Evolutionary conservation across 805 yeast genomes (phyloP).

Genomic region (Torulaspora gathmanii): DNA sequence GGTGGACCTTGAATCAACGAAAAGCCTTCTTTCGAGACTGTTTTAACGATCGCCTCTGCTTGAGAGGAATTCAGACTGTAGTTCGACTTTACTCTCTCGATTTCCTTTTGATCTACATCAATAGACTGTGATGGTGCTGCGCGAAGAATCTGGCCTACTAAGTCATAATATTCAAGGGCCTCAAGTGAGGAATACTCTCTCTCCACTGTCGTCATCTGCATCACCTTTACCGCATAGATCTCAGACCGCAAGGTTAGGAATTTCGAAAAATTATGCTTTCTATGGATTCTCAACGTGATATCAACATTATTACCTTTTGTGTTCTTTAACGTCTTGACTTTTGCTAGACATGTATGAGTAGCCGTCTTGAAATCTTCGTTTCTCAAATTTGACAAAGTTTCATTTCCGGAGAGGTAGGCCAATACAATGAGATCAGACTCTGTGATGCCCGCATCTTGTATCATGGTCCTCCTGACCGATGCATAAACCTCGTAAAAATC

Average conservation of each 20-base stretch:
- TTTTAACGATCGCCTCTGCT: slow-evolving; percentile 79
- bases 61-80: slow-evolving; percentile 80
- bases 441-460: slow-evolving; percentile 50
- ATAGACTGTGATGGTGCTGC: slow-evolving; percentile 50
- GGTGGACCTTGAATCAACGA: slow-evolving; percentile 98
- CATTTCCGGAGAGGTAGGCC: slow-evolving; percentile 45
- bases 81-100: slow-evolving; percentile 41
- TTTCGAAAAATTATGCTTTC: slow-evolving; percentile 43
- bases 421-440: slow-evolving; percentile 76
- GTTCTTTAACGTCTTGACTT: slow-evolving; percentile 66
- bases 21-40: slow-evolving; percentile 67
- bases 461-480: slow-evolving; percentile 50
- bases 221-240: slow-evolving; percentile 64
- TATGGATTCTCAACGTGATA: slow-evolving; percentile 62
- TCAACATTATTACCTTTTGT: slow-evolving; percentile 66
- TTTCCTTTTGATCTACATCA: slow-evolving; percentile 34
- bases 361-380: slow-evolving; percentile 36
- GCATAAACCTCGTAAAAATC: slow-evolving; percentile 85
- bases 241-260: slow-evolving; percentile 59
- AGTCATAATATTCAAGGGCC: slow-evolving; percentile 78
- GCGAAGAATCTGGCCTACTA: slow-evolving; percentile 57
- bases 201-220: slow-evolving; percentile 87
- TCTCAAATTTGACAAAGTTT: slow-evolving; percentile 26
- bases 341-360: slow-evolving; percentile 66
- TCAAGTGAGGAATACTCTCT: slow-evolving; percentile 83